These are phyloP conservation scores for Fonsecaea nubica DNA, from an alignment of 2,329 filamentous ascomycete genomes.

Conservation along the genomic window DNA sequence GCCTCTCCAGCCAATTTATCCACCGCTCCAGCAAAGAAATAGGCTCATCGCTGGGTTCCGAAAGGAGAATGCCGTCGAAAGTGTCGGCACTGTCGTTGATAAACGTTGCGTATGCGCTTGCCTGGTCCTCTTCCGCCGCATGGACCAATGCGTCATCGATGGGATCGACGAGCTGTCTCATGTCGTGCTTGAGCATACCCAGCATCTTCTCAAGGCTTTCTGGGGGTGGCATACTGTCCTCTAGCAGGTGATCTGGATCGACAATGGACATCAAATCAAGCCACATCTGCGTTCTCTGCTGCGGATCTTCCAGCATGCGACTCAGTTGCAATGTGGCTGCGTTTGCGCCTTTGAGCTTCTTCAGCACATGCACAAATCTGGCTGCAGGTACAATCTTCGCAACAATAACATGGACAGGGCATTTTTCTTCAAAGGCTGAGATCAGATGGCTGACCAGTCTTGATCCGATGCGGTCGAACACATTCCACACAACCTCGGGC, in stretches of 20 bases:
- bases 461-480: conserved; percentile 84
- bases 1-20: conserved; percentile 53
- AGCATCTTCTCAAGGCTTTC: conserved; percentile 52
- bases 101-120: conserved; percentile 39
- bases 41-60: conserved; percentile 23
- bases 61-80: conserved; percentile 22
- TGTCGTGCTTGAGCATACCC: conserved; percentile 52
- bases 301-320: conserved; percentile 86
- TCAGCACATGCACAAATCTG: conserved; percentile 83
- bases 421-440: conserved; percentile 81
- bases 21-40: conserved; percentile 48
- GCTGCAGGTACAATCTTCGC: conserved; percentile 89
- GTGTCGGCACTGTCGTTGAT: conserved; percentile 30
- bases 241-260: conserved; percentile 63
- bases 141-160: conserved; percentile 41
- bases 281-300: conserved; percentile 95
- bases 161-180: conserved; percentile 52
- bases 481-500: conserved; percentile 84
- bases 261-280: conserved; percentile 78
- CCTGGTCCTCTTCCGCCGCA: conserved; percentile 46
- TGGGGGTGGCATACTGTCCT: conserved; percentile 62
- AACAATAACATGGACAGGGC: conserved; percentile 82
- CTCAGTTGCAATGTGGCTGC: conserved; percentile 91
- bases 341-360: conserved; percentile 88
- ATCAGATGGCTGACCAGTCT: conserved; percentile 80